These are phyloP conservation scores for Gastrolobium villosum DNA, from an alignment of 306 rosid species.

Conservation along the genomic window DNA sequence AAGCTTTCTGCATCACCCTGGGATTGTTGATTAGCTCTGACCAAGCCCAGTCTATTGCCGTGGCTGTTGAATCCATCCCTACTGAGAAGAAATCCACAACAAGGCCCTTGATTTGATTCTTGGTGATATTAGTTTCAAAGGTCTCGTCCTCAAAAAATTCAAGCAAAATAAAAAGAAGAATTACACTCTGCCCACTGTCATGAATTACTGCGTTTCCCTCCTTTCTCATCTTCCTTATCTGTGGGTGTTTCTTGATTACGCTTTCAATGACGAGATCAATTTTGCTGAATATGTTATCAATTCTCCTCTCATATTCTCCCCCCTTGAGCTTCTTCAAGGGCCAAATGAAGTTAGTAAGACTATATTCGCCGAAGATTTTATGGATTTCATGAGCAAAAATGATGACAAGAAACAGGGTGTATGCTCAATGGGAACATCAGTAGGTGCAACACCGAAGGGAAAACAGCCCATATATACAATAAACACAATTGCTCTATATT, in stretches of 20 bases:
- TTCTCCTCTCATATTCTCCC: conserved; percentile 47
- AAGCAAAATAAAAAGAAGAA: conserved; percentile 35
- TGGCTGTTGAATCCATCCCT: conserved; percentile 38
- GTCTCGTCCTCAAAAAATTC: conserved; percentile 26
- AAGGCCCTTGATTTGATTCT: conserved; percentile 41
- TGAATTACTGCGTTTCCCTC: neutral
- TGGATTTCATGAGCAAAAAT: conserved; percentile 58
- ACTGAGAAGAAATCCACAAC: conserved; percentile 50
- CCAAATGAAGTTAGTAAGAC: conserved; percentile 44
- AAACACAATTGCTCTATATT: no score
- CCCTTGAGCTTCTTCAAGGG: conserved; percentile 37
- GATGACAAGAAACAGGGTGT: no score
- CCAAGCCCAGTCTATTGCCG: conserved; percentile 41
- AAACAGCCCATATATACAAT: no score
- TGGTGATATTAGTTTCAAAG: conserved; percentile 33
- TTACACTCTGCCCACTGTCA: neutral
- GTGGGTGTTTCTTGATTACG: conserved; percentile 44
- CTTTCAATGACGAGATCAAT: conserved; percentile 46
- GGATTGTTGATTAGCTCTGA: conserved; percentile 60
- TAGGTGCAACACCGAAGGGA: no score
- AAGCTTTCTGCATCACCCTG: conserved; percentile 41
- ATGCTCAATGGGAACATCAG: no score
- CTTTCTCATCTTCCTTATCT: conserved; percentile 19
- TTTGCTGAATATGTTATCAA: conserved; percentile 13
- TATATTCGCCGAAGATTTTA: conserved; percentile 47